phyloP scores from a whole-genome alignment of 2,329 filamentous ascomycete genomes.

The Mariannaea sp. region DNA sequence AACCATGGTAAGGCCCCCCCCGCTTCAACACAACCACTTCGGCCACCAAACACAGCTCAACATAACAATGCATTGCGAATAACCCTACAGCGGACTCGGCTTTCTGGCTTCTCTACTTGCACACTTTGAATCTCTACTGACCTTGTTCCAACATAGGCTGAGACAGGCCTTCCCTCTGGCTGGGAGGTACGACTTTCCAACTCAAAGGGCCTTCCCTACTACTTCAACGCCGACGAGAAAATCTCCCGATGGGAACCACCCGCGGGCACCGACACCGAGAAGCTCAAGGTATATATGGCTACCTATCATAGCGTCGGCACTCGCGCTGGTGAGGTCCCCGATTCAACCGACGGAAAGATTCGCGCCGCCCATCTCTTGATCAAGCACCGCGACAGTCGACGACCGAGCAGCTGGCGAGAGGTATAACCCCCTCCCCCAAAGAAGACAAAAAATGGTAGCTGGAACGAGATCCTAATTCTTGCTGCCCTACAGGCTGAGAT shows the following conservation, averaged over 20 bases:
- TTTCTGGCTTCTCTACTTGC: too few relatives aligned
- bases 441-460: not conserved
- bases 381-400: constrained; percentile 87
- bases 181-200: constrained; percentile 99
- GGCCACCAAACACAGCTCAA: constrained; percentile 2
- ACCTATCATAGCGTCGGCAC: constrained; percentile 72
- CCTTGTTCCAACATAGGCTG: constrained; percentile 53
- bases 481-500: constrained; percentile 67
- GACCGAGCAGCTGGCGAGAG: constrained; percentile 92
- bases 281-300: constrained; percentile 93
- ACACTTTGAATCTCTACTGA: not conserved
- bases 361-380: constrained; percentile 90
- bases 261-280: constrained; percentile 83
- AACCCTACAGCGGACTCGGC: too few relatives aligned
- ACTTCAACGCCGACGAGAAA: constrained; percentile 88
- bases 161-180: constrained; percentile 79
- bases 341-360: constrained; percentile 76
- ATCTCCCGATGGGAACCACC: constrained; percentile 97
- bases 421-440: constrained; percentile 41
- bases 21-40: not conserved
- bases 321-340: constrained; percentile 45
- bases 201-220: constrained; percentile 98
- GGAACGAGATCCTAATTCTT: constrained; percentile 4
- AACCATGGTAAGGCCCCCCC: constrained; percentile 20
- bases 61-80: not conserved